phyloP scores from a whole-genome alignment of 1,284 basidiomycete species.

The Rhizopogon parksii region DNA sequence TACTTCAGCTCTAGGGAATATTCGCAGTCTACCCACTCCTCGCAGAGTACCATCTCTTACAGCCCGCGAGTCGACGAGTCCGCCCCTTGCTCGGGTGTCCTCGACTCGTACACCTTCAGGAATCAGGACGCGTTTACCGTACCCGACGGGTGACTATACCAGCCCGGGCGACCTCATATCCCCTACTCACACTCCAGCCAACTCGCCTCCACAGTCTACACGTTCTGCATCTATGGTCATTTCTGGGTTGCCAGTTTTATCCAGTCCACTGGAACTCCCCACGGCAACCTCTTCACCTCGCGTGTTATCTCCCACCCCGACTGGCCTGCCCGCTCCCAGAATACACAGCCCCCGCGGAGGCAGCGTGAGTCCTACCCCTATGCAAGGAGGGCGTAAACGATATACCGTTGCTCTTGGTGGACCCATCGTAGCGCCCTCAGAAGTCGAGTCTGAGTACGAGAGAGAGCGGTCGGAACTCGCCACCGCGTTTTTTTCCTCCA shows the following conservation, averaged over 20 bases:
- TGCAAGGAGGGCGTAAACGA: constrained; percentile 45
- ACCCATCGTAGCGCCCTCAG: constrained; percentile 48
- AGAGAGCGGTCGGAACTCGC: constrained; percentile 25
- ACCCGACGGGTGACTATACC: constrained; percentile 74
- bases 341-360: constrained; percentile 30
- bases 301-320: constrained; percentile 18
- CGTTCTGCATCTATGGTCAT: constrained; percentile 25
- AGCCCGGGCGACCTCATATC: constrained; percentile 39
- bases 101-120: constrained; percentile 20
- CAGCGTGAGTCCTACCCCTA: constrained; percentile 63
- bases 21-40: constrained; percentile 29
- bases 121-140: constrained; percentile 57
- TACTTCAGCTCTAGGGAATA: constrained; percentile 13
- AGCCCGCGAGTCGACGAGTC: constrained; percentile 56
- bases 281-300: constrained; percentile 21
- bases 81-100: constrained; percentile 42
- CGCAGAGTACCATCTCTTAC: constrained; percentile 31
- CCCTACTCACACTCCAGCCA: constrained; percentile 51
- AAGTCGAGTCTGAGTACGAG: constrained; percentile 29
- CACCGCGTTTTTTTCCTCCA: constrained; percentile 38
- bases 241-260: constrained; percentile 24
- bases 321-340: constrained; percentile 30
- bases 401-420: constrained; percentile 77
- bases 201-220: constrained; percentile 39
- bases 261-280: constrained; percentile 19